Evolutionary conservation across 495 filamentous ascomycete genomes (phyloP).

Genomic region (Penicillium coprophilum): DNA sequence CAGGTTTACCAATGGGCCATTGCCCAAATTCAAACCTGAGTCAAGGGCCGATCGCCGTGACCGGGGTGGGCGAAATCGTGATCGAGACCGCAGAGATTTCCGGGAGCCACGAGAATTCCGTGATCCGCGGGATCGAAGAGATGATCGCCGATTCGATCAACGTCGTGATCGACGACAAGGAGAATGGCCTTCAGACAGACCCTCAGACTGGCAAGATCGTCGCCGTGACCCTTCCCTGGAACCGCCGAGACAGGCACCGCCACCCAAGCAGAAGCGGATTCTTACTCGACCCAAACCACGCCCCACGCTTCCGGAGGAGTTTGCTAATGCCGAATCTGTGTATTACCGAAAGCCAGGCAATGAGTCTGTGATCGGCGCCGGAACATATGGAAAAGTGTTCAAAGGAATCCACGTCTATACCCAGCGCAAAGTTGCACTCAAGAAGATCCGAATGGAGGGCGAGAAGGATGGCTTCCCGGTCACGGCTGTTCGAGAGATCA

Average conservation of each 20-base stretch:
- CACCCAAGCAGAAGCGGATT: constrained; percentile 64
- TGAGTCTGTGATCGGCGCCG: constrained; percentile 89
- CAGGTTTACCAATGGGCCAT: constrained; percentile 38
- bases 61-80: constrained; percentile 43
- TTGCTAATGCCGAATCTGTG: constrained; percentile 76
- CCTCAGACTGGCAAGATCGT: constrained; percentile 35
- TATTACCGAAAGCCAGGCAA: constrained; percentile 92
- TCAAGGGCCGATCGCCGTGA: constrained; percentile 44
- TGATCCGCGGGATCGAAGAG: constrained; percentile 32
- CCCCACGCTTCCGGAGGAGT: constrained; percentile 66
- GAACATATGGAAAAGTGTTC: constrained; percentile 97
- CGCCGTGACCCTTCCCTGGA: constrained; percentile 40
- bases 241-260: constrained; percentile 19
- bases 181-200: constrained; percentile 31
- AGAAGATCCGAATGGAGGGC: constrained; percentile 93
- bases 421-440: constrained; percentile 83
- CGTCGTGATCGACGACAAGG: constrained; percentile 44
- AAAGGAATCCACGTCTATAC: constrained; percentile 97
- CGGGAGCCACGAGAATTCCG: constrained; percentile 50
- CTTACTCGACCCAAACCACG: constrained; percentile 69
- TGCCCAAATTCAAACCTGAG: constrained; percentile 47
- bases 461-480: constrained; percentile 98
- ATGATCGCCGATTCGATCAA: constrained; percentile 38
- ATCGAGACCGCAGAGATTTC: constrained; percentile 48
- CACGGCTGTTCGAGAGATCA: constrained; percentile 95